These are phyloP conservation scores for Claviceps monticola DNA, from an alignment of 2,329 filamentous ascomycete species.

Conservation along the genomic window DNA sequence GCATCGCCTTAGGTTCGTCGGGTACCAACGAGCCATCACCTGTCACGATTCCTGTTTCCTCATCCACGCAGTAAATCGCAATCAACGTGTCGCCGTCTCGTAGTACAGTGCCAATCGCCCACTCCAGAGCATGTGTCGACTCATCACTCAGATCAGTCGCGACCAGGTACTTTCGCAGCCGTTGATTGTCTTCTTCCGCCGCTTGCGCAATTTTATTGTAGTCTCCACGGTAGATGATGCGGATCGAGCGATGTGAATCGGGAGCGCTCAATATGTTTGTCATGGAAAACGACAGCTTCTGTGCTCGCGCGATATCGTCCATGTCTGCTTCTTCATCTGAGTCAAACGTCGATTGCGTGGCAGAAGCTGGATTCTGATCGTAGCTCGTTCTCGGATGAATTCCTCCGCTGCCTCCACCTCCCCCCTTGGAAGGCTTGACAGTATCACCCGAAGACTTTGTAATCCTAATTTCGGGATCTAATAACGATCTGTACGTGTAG, in stretches of 20 bases:
- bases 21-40: conserved; percentile 42
- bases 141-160: conserved; percentile 91
- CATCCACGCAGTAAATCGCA: conserved; percentile 85
- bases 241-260: conserved; percentile 66
- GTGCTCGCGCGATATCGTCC: conserved; percentile 74
- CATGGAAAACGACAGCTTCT: conserved; percentile 68
- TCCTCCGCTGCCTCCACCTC: conserved; percentile 17
- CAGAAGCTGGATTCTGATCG: conserved; percentile 49
- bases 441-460: conserved; percentile 50
- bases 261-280: conserved; percentile 67
- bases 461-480: conserved; percentile 54
- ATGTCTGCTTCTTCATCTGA: conserved; percentile 80
- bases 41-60: conserved; percentile 53
- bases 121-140: conserved; percentile 87
- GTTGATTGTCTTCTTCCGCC: conserved; percentile 63
- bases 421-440: conserved; percentile 37
- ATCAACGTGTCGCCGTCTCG: conserved; percentile 89
- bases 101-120: conserved; percentile 91
- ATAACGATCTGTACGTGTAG: conserved; percentile 48
- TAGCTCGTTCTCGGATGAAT: conserved; percentile 79
- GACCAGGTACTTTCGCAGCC: conserved; percentile 83
- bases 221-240: conserved; percentile 82
- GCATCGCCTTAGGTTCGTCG: conserved; percentile 61
- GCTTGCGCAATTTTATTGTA: conserved; percentile 63
- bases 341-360: conserved; percentile 47